Conservation (phyloP, 1,284 basidiomycete species). For the Tremellales sp. region DNA sequence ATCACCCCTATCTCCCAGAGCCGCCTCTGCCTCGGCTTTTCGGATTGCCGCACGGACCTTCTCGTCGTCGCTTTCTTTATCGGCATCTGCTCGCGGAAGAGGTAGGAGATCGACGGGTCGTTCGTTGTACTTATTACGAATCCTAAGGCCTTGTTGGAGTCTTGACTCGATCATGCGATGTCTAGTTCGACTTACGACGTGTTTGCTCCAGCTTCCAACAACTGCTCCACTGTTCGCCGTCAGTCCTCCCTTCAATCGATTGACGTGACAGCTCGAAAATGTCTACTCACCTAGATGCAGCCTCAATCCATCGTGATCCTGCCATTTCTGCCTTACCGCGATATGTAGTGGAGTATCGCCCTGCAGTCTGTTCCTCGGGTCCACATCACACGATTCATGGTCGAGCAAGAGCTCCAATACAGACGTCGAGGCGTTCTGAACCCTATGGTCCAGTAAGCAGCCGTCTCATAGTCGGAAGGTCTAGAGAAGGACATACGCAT, state of each 20-base stretch:
- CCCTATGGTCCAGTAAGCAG: conserved; percentile 16
- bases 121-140: conserved; percentile 67
- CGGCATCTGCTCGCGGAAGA: conserved; percentile 20
- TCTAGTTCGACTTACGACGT: conserved; percentile 53
- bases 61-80: conserved; percentile 40
- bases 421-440: conserved; percentile 55
- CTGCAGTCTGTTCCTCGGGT: conserved; percentile 68
- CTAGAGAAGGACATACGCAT: conserved; percentile 58
- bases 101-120: conserved; percentile 60
- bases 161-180: not conserved
- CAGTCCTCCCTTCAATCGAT: too few relatives aligned
- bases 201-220: conserved; percentile 76
- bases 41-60: conserved; percentile 39
- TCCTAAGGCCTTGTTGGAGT: conserved; percentile 48
- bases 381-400: conserved; percentile 76
- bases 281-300: conserved; percentile 45
- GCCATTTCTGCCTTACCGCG: conserved; percentile 60
- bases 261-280: not conserved
- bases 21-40: conserved; percentile 36
- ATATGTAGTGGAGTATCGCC: conserved; percentile 79
- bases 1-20: conserved; percentile 38
- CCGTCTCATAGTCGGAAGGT: not conserved
- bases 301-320: conserved; percentile 58
- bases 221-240: conserved; percentile 58
- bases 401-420: conserved; percentile 70